Percentiles rank a stretch among this genome's conserved stretches.
These are phyloP conservation scores for Populus hybrid DNA, from an alignment of 441 rosid species.

Conservation along the genomic window DNA sequence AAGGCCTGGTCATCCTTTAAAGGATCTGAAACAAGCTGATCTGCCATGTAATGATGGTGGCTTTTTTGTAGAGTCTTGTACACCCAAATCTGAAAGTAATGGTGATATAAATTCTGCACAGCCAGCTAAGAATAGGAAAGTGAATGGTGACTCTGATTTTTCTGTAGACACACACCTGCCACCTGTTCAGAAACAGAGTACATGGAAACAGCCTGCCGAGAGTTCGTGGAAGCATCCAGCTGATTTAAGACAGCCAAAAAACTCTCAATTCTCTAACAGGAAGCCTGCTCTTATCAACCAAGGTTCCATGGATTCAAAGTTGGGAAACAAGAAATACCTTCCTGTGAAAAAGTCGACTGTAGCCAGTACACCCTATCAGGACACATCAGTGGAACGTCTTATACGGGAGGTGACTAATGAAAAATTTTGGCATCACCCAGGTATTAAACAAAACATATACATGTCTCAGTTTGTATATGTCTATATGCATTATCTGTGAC, in stretches of 20 bases:
- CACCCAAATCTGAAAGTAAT: constrained; percentile 57
- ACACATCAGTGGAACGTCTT: constrained; percentile 97
- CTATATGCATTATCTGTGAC: neutral
- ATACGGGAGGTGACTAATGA: constrained; percentile 94
- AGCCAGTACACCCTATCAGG: constrained; percentile 58
- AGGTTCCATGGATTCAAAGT: constrained; percentile 60
- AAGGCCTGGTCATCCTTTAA: constrained; percentile 38
- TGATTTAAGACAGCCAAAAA: constrained; percentile 55
- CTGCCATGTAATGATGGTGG: constrained; percentile 48
- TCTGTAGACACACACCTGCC: constrained; percentile 48
- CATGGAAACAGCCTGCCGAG: constrained; percentile 45
- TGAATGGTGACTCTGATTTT: constrained; percentile 53
- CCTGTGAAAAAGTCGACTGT: constrained; percentile 54
- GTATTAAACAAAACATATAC: constrained; percentile 38
- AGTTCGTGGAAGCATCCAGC: constrained; percentile 82
- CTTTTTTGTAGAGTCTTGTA: constrained; percentile 41
- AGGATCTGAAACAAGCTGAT: constrained; percentile 68
- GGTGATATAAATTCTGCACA: constrained; percentile 58
- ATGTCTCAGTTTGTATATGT: neutral
- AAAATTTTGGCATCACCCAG: constrained; percentile 96
- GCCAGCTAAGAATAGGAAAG: constrained; percentile 53
- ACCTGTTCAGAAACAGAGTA: constrained; percentile 69
- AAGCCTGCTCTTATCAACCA: constrained; percentile 50
- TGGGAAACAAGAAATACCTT: constrained; percentile 63
- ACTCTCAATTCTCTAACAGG: constrained; percentile 49